Evolutionary conservation across 306 rosid species (phyloP).

Genomic region (Dalbergia cochinchinensis): DNA sequence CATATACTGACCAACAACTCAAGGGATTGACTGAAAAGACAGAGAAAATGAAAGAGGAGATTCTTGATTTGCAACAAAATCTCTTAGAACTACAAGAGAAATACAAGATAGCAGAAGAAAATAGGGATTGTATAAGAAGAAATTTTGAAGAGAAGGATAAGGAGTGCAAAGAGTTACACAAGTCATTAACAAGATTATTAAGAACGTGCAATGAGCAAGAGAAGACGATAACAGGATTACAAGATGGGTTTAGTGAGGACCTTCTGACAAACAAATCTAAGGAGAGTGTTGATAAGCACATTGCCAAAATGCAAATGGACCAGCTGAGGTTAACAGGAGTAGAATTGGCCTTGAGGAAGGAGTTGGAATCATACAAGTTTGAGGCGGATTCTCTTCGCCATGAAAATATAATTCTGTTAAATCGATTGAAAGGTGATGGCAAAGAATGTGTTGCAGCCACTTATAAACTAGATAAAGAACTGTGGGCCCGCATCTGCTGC

Average conservation of each 20-base stretch:
- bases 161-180: conserved; percentile 85
- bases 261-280: conserved; percentile 54
- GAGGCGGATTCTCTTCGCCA: conserved; percentile 93
- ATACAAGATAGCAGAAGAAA: conserved; percentile 66
- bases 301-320: conserved; percentile 78
- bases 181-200: conserved; percentile 73
- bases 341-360: conserved; percentile 80
- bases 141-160: conserved; percentile 80
- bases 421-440: conserved; percentile 77
- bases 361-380: conserved; percentile 74
- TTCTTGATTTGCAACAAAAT: conserved; percentile 61
- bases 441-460: conserved; percentile 70
- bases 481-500: conserved; percentile 69
- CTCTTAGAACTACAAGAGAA: conserved; percentile 72
- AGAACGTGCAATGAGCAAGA: conserved; percentile 93
- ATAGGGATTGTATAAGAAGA: conserved; percentile 60
- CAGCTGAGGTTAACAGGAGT: conserved; percentile 83
- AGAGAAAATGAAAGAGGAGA: conserved; percentile 67
- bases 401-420: conserved; percentile 76
- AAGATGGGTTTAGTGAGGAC: conserved; percentile 65
- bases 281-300: conserved; percentile 67
- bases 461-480: conserved; percentile 80
- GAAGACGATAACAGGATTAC: conserved; percentile 80
- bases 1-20: conserved; percentile 67
- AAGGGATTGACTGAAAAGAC: conserved; percentile 61